Base-by-base conservation (phyloP, 1,284 basidiomycete genomes). In the Phylloboletellus chloephorus region DNA sequence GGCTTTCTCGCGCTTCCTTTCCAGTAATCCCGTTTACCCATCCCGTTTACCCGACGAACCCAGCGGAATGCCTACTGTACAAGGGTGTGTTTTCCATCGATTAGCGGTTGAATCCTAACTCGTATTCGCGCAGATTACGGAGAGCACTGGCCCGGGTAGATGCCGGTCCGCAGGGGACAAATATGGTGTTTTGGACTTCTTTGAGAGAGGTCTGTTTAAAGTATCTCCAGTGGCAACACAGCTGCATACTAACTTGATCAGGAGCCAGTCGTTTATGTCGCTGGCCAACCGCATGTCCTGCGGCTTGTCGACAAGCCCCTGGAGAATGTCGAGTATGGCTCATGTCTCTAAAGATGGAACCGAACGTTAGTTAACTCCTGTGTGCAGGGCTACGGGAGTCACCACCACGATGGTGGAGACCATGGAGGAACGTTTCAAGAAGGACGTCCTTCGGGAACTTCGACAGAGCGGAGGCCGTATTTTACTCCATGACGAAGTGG, bases 241-340 rank as follows among this genome's bases (percentile, higher is more conserved):
- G 25, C 43, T 29, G 32, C 29, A 44, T 42, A 43, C 36, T 44
- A 17, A 48, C 34, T 31, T 30, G 23, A 51, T 7, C 48, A 92
- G 80, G 96, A 98, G 69, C 95, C 96, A 10, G 95, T 98, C 4
- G 73, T 98, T 37, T 96, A 94, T 53, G 75, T 95, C 31, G 80
- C 85, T 24, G 92, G 92, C 7, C 75, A 89, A 38, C 95, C 95
- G 0, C 91, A 95, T 60, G 92, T 98, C 9, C 70, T 99, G 24
- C 84, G 96, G n/a, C 73, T 97, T 1, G 77, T 94, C 7, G 85
- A 93, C 60, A 79, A 81, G 41, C 94, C 93, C 0, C 66, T 97
- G 11, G 88, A 90, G 61, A 98, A 98, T 52, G 88, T 97, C 41
- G 88, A 94, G 88, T 91, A 64, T 63, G 82, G 61, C 4, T 19